Percentiles rank a stretch among this genome's conserved stretches.
Evolutionary conservation across 208 protist species (phyloP).

Genomic region (Novymonas esmeraldas): DNA sequence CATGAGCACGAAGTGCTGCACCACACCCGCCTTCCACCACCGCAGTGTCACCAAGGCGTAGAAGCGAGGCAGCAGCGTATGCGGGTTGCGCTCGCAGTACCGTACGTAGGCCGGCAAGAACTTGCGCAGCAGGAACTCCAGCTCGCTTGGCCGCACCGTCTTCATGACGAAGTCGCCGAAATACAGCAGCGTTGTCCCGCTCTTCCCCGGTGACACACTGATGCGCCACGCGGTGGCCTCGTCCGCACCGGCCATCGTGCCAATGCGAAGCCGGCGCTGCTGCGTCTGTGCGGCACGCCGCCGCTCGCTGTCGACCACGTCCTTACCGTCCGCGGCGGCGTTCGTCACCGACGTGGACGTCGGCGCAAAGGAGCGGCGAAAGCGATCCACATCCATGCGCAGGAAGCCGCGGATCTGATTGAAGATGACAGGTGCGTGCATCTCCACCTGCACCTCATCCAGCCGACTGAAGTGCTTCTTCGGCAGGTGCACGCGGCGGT

Average conservation of each 20-base stretch:
- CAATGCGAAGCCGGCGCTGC: conserved; percentile 9
- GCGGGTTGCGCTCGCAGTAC: conserved; percentile 82
- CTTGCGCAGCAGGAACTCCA: conserved; percentile 62
- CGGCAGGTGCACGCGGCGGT: conserved; percentile 23
- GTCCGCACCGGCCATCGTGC: conserved; percentile 10
- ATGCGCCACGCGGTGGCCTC: conserved; percentile 65
- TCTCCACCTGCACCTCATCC: conserved; percentile 71
- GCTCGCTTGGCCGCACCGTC: conserved; percentile 79
- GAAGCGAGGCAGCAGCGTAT: conserved; percentile 88
- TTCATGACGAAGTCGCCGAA: conserved; percentile 93
- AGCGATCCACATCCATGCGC: conserved; percentile 52
- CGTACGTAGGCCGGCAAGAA: conserved; percentile 77
- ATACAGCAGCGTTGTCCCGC: conserved; percentile 83
- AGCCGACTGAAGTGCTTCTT: conserved; percentile 47
- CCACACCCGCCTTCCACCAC: conserved; percentile 49
- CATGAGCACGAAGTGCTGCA: conserved; percentile 90
- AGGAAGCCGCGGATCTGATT: conserved; percentile 79
- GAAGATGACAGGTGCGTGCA: conserved; percentile 83
- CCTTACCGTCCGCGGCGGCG: background rate
- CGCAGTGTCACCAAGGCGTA: conserved; percentile 80
- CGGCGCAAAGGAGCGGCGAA: conserved; percentile 33
- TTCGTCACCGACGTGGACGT: background rate
- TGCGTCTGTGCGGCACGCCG: conserved; percentile 10
- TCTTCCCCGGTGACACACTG: conserved; percentile 85
- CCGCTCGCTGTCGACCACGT: background rate